Evolutionary conservation across 352 stramenopile genomes (phyloP).

Genomic region (Peronosclerospora sorghi): DNA sequence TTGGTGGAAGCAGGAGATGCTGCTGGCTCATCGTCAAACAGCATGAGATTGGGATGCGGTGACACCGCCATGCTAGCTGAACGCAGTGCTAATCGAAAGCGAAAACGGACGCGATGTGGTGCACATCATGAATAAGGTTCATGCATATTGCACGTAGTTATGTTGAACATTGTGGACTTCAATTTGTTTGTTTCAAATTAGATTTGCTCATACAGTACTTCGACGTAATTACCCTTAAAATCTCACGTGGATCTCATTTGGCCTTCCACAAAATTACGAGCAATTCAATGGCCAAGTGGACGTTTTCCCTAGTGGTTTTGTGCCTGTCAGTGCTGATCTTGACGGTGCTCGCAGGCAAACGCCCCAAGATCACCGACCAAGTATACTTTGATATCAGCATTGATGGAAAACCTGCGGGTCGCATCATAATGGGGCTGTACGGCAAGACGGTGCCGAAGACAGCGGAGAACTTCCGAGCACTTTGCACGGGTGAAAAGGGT

Average conservation of each 20-base stretch:
- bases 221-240: too few species aligned
- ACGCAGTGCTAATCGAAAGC: neutral
- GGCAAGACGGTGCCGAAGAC: conserved; percentile 83
- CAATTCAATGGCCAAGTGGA: conserved; percentile 41
- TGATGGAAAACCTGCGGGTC: conserved; percentile 69
- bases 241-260: too few species aligned
- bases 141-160: too few species aligned
- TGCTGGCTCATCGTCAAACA: conserved; percentile 29
- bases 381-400: conserved; percentile 97
- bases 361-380: conserved; percentile 80
- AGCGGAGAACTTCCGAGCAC: conserved; percentile 91
- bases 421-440: conserved; percentile 80
- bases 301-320: conserved; percentile 29
- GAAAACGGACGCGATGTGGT: too few species aligned
- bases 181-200: too few species aligned
- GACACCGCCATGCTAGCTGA: conserved; percentile 11
- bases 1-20: conserved; percentile 1
- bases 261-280: neutral
- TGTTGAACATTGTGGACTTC: too few species aligned
- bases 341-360: too few species aligned
- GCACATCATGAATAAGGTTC: too few species aligned
- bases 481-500: conserved; percentile 97
- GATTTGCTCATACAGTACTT: too few species aligned
- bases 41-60: conserved; percentile 33
- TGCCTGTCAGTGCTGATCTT: conserved; percentile 18